Percentiles rank a stretch among this genome's conserved stretches.
Conservation (phyloP, 2,329 filamentous ascomycete species). For the Neurospora sp. region DNA sequence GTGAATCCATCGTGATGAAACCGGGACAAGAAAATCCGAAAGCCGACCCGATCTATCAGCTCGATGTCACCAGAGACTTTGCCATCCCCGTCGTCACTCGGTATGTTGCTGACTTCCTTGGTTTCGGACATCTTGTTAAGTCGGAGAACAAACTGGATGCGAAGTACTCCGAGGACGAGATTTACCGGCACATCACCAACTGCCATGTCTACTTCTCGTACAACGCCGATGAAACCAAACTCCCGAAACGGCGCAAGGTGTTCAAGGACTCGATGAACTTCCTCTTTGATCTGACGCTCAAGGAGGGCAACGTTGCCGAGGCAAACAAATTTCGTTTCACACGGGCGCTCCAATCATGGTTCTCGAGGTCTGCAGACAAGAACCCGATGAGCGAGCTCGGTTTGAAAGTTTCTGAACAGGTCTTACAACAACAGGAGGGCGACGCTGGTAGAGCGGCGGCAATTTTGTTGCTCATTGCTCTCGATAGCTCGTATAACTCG, state of each 20-base stretch:
- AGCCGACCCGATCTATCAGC: neutral
- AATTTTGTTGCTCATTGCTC: slow-evolving; percentile 7
- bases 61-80: slow-evolving; percentile 5
- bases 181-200: slow-evolving; percentile 12
- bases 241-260: slow-evolving; percentile 5
- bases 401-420: neutral
- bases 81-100: slow-evolving; percentile 8
- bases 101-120: slow-evolving; percentile 11
- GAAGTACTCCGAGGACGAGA: slow-evolving; percentile 8
- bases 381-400: slow-evolving; percentile 8
- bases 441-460: slow-evolving; percentile 3
- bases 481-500: slow-evolving; percentile 8
- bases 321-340: neutral
- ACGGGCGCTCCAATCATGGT: neutral
- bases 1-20: slow-evolving; percentile 5
- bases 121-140: slow-evolving; percentile 5
- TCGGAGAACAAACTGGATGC: neutral
- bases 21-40: neutral
- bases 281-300: slow-evolving; percentile 3
- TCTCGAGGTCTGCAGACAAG: neutral
- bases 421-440: slow-evolving; percentile 3
- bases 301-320: slow-evolving; percentile 1
- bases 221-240: slow-evolving; percentile 8
- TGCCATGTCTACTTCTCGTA: slow-evolving; percentile 10
- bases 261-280: slow-evolving; percentile 5